These are phyloP conservation scores for Ilex aquifolium DNA, from an alignment of 257 asterid genomes.

Conservation along the genomic window DNA sequence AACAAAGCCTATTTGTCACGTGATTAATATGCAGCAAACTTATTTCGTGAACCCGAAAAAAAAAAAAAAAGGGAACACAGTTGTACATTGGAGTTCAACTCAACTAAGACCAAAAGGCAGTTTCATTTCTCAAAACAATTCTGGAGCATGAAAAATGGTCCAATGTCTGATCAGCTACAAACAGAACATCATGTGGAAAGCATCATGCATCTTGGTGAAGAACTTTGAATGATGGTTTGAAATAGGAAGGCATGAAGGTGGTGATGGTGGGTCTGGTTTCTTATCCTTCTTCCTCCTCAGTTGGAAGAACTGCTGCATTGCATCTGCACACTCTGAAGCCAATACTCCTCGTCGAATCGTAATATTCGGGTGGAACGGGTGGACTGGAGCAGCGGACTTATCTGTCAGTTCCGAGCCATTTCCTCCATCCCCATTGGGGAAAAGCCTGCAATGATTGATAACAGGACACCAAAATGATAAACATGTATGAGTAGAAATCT, in stretches of 20 bases:
- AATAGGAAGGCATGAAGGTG: slow-evolving; percentile 60
- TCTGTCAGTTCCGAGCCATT: slow-evolving; percentile 42
- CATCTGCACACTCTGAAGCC: slow-evolving; percentile 78
- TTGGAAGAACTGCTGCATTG: slow-evolving; percentile 86
- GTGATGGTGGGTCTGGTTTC: slow-evolving; percentile 39
- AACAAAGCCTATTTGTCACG: no score
- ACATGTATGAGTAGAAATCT: neutral
- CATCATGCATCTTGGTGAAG: slow-evolving; percentile 58
- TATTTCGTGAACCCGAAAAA: no score
- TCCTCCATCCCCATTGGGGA: slow-evolving; percentile 64
- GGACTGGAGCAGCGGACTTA: slow-evolving; percentile 75
- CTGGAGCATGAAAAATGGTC: neutral
- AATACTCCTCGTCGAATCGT: slow-evolving; percentile 64
- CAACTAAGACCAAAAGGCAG: no score
- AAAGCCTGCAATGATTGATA: slow-evolving; percentile 50
- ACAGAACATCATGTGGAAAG: slow-evolving; percentile 61
- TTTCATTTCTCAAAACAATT: neutral
- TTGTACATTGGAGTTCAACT: slow-evolving; percentile 9
- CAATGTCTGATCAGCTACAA: slow-evolving; percentile 17
- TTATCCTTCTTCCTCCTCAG: slow-evolving; percentile 64
- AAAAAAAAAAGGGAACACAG: neutral
- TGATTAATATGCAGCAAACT: no score
- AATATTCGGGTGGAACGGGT: slow-evolving; percentile 93
- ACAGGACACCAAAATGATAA: neutral
- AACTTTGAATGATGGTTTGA: slow-evolving; percentile 53